Percentiles rank a stretch among this genome's conserved stretches.
phyloP scores from a whole-genome alignment of 768 basidiomycete species.

The Russula griseocarnosa region DNA sequence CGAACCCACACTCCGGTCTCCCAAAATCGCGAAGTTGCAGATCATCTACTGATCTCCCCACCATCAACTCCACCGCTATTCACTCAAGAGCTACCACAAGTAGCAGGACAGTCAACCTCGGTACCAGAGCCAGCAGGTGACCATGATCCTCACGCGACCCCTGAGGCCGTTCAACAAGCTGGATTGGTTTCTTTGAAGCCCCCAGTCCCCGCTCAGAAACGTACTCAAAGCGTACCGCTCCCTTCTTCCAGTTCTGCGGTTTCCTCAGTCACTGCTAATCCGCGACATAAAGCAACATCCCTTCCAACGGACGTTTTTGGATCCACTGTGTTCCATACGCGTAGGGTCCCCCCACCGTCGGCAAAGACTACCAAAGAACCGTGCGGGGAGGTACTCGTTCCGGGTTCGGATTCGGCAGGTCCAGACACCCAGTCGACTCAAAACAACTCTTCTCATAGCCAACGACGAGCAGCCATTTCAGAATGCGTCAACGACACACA shows the following conservation, averaged over 20 bases:
- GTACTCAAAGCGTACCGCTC: neutral
- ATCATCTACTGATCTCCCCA: neutral
- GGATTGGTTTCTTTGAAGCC: neutral
- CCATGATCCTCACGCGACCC: neutral
- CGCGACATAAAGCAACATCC: constrained; percentile 9
- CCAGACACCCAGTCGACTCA: neutral
- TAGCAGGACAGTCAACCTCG: neutral
- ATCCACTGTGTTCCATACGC: neutral
- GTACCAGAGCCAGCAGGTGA: neutral
- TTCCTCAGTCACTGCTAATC: neutral
- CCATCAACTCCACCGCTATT: constrained; percentile 12
- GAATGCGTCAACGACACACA: neutral
- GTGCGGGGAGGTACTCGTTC: constrained; percentile 22
- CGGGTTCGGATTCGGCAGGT: constrained; percentile 19
- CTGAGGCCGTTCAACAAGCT: neutral
- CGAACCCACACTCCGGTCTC: neutral
- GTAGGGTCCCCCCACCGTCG: constrained; percentile 10
- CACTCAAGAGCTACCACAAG: neutral
- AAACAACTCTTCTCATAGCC: neutral
- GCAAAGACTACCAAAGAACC: constrained; percentile 12
- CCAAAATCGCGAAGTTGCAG: neutral
- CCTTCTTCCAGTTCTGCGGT: neutral
- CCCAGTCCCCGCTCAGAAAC: neutral
- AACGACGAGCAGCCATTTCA: neutral
- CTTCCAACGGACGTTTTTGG: constrained; percentile 3